phyloP scores from a whole-genome alignment of 805 yeast genomes.

The Wickerhamiella vanderwaltii region DNA sequence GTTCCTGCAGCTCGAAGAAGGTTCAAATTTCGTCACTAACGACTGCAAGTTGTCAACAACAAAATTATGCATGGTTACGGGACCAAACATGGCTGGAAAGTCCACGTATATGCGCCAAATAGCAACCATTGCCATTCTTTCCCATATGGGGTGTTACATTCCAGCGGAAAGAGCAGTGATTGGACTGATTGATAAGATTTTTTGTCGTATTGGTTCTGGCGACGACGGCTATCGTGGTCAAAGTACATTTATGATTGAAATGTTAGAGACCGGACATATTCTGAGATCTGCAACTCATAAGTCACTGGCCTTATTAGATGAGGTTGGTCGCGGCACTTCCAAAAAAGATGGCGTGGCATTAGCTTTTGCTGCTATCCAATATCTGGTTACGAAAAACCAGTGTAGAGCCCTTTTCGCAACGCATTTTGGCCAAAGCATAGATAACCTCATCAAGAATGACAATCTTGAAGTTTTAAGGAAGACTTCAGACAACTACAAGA shows the following conservation, averaged over 20 bases:
- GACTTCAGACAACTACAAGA: constrained; percentile 32
- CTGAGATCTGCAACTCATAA: constrained; percentile 49
- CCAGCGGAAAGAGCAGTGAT: constrained; percentile 52
- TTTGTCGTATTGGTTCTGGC: constrained; percentile 65
- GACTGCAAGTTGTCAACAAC: constrained; percentile 28
- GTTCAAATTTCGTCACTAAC: constrained; percentile 39
- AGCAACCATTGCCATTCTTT: constrained; percentile 54
- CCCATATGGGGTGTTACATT: constrained; percentile 64
- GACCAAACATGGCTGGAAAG: constrained; percentile 88
- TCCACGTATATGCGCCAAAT: constrained; percentile 63
- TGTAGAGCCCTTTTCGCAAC: constrained; percentile 83
- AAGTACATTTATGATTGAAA: constrained; percentile 86
- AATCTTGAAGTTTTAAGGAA: constrained; percentile 16
- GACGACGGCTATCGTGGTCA: constrained; percentile 68
- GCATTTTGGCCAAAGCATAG: constrained; percentile 54
- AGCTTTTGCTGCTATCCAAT: constrained; percentile 61
- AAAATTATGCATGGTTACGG: constrained; percentile 55
- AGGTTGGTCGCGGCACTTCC: constrained; percentile 84
- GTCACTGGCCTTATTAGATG: constrained; percentile 73
- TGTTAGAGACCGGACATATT: constrained; percentile 71
- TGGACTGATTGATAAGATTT: constrained; percentile 66
- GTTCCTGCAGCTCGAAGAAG: constrained; percentile 38
- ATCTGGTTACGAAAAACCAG: constrained; percentile 40
- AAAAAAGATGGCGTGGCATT: constrained; percentile 74
- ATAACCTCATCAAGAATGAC: constrained; percentile 29